Evolutionary conservation across 495 filamentous ascomycete species (phyloP).

Genomic region (Penicillium desertorum): DNA sequence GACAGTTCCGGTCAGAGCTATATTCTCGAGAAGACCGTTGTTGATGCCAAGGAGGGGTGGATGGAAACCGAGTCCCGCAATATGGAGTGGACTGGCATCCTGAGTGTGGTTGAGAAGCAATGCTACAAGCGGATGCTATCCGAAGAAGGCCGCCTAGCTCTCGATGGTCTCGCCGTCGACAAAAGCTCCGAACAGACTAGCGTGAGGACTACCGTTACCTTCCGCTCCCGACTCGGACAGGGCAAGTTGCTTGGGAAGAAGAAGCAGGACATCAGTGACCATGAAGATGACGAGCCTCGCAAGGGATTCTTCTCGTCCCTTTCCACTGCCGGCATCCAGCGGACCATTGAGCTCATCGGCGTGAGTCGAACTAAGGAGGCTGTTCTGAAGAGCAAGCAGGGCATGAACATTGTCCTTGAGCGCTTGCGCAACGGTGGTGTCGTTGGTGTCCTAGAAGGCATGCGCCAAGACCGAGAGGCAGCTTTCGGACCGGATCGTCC

Average conservation of each 20-base stretch:
- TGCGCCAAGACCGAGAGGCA: slow-evolving; percentile 66
- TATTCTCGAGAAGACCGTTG: slow-evolving; percentile 86
- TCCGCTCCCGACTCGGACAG: slow-evolving; percentile 78
- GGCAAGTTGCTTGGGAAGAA: slow-evolving; percentile 60
- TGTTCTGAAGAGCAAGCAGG: slow-evolving; percentile 83
- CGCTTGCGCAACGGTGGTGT: slow-evolving; percentile 79
- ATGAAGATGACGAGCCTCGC: slow-evolving; percentile 56
- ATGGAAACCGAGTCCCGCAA: slow-evolving; percentile 82
- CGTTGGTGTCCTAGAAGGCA: slow-evolving; percentile 80
- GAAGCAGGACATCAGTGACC: slow-evolving; percentile 34
- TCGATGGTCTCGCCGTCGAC: slow-evolving; percentile 37
- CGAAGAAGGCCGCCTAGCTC: slow-evolving; percentile 20
- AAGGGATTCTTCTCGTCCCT: slow-evolving; percentile 67
- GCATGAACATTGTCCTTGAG: slow-evolving; percentile 93
- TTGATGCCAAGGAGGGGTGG: slow-evolving; percentile 87
- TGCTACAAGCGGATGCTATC: slow-evolving; percentile 56
- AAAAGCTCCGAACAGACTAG: slow-evolving; percentile 64
- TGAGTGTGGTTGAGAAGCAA: slow-evolving; percentile 91
- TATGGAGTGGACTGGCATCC: slow-evolving; percentile 85
- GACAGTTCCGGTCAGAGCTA: slow-evolving; percentile 75
- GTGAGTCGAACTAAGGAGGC: slow-evolving; percentile 79
- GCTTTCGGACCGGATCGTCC: slow-evolving; percentile 46
- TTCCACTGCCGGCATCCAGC: slow-evolving; percentile 77
- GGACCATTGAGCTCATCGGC: slow-evolving; percentile 87
- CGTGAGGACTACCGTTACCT: slow-evolving; percentile 80